These are phyloP conservation scores for Clavariopsis aquatica DNA, from an alignment of 495 filamentous ascomycete species.

Conservation along the genomic window DNA sequence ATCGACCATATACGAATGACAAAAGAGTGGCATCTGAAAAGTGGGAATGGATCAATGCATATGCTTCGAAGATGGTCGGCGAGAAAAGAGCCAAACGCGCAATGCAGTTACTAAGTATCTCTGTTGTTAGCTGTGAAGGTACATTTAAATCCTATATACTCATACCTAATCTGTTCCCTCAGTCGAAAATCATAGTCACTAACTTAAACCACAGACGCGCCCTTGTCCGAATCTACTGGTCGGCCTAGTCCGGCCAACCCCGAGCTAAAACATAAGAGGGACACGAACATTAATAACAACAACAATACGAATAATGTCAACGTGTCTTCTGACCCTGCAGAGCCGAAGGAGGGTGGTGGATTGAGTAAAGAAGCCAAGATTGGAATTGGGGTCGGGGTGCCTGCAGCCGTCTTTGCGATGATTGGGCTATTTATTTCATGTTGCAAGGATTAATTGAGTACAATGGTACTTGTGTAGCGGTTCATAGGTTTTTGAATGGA, in stretches of 20 bases:
- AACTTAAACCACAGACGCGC: too few relatives aligned
- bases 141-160: too few relatives aligned
- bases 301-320: background rate
- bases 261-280: background rate
- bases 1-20: background rate
- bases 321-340: background rate
- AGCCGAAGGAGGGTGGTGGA: background rate
- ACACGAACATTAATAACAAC: background rate
- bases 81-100: too few relatives aligned
- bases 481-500: too few relatives aligned
- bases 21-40: too few relatives aligned
- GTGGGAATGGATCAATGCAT: too few relatives aligned
- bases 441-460: background rate
- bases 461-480: background rate
- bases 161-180: too few relatives aligned
- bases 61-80: too few relatives aligned
- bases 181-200: too few relatives aligned
- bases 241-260: background rate
- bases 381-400: background rate
- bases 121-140: too few relatives aligned
- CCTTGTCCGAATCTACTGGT: too few relatives aligned
- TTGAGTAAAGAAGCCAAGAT: background rate
- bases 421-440: background rate
- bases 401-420: background rate
- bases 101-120: too few relatives aligned